Conservation (phyloP, 2,329 filamentous ascomycete species). For the Diaporthe aspalathi region DNA sequence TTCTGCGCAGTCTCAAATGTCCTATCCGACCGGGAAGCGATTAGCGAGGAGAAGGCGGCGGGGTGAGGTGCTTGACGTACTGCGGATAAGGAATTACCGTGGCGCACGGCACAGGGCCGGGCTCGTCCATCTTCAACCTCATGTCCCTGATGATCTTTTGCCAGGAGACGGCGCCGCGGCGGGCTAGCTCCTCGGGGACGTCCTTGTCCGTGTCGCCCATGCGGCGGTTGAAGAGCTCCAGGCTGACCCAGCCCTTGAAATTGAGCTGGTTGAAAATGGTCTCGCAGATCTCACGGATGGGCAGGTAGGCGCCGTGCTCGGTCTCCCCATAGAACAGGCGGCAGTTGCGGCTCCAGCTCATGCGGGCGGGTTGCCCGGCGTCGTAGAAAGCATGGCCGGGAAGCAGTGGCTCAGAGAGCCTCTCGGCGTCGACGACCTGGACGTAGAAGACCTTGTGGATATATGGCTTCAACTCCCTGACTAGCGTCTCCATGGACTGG, state of each 20-base stretch:
- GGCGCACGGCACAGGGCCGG: slow-evolving; percentile 9
- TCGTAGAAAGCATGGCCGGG: slow-evolving; percentile 69
- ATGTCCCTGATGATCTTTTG: slow-evolving; percentile 56
- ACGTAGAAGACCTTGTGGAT: slow-evolving; percentile 77
- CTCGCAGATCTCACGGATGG: slow-evolving; percentile 69
- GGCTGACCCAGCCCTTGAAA: slow-evolving; percentile 76
- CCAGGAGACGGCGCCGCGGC: slow-evolving; percentile 62
- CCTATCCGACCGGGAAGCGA: not conserved
- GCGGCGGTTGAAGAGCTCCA: slow-evolving; percentile 75
- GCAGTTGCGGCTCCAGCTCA: slow-evolving; percentile 85
- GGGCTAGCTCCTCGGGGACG: slow-evolving; percentile 64
- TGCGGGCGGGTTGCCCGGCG: slow-evolving; percentile 68
- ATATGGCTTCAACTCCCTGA: slow-evolving; percentile 61
- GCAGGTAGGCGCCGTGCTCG: slow-evolving; percentile 74
- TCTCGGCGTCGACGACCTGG: slow-evolving; percentile 80
- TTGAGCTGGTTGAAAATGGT: slow-evolving; percentile 73
- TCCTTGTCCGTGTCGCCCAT: slow-evolving; percentile 61
- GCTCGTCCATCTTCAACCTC: slow-evolving; percentile 43
- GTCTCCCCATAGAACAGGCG: slow-evolving; percentile 75
- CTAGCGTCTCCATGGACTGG: slow-evolving; percentile 65
- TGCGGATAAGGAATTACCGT: not conserved
- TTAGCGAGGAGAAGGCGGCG: slow-evolving; percentile 17
- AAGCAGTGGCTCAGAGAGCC: slow-evolving; percentile 66
- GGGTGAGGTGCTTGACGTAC: slow-evolving; percentile 9
- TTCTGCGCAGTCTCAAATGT: slow-evolving; percentile 41